Evolutionary conservation across 306 rosid genomes (phyloP), one percentile per base, ranked within the genome.

Genomic region (Quercus berberidifolia): DNA sequence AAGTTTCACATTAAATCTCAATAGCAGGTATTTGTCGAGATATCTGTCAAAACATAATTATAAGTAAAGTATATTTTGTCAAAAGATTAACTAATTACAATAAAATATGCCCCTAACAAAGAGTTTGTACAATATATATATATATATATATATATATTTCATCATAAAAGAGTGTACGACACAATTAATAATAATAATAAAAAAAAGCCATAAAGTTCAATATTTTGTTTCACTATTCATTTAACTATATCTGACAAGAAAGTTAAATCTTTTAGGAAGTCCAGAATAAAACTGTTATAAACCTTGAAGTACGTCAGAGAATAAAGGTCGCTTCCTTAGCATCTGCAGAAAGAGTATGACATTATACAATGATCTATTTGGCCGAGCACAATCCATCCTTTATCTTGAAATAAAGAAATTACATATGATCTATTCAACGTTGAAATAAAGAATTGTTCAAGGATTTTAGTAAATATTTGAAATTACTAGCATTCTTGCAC

Each of bases 391-490:
- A 81, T 64, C 79, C 78, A 68, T 71, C 13, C 14, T 52, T 81
- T 69, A 77, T 83, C 71, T 70, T 69, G 75, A 73, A 71, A 83
- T 28, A 79, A 63, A 77, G 56, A 82, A 83, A 75, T 72, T 59
- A 69, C 54, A 65, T 15, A 46, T 33, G 38, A 33, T 33, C 38
- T 33, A 33, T 33, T 33, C 38, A 33, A 33, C 38, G 38, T 33
- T 33, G 38, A 33, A 33, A 33, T 35, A 35, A 35, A 35, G 8
- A 35, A 35, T 35, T 35, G 41, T 5, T 35, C 41, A 35, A 35
- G 41, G 41, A 35, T 35, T 35, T 35, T 35, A 35, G 41, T 5
- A 35, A 35, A 35, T 6, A 35, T 35, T 35, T 6, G 41, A 35
- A 35, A 35, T 35, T 35, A 35, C 41, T 35, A 35, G 41, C 7